These are phyloP conservation scores for Ceratocystis ficicola DNA, from an alignment of 2,329 filamentous ascomycete genomes.

Conservation along the genomic window DNA sequence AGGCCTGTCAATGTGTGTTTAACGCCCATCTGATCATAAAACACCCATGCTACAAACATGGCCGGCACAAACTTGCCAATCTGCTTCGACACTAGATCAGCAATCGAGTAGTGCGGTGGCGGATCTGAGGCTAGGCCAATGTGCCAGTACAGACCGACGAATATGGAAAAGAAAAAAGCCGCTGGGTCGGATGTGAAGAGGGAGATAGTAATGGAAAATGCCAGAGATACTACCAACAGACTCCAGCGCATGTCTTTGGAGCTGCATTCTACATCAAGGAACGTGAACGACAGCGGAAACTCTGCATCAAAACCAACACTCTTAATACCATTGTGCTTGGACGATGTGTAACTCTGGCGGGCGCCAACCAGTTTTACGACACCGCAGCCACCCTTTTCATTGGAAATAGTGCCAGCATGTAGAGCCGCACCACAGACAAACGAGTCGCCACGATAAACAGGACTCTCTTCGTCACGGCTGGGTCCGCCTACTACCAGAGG, in stretches of 20 bases:
- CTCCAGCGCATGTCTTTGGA: constrained; percentile 74
- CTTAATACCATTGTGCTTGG: constrained; percentile 58
- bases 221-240: constrained; percentile 65
- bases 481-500: constrained; percentile 59
- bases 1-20: constrained; percentile 58
- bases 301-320: constrained; percentile 74
- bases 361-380: constrained; percentile 64
- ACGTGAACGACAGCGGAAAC: constrained; percentile 78
- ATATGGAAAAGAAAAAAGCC: constrained; percentile 75
- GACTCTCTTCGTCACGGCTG: constrained; percentile 33
- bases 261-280: constrained; percentile 54
- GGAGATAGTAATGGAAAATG: constrained; percentile 65
- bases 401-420: constrained; percentile 65
- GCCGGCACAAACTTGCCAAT: constrained; percentile 76
- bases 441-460: constrained; percentile 76
- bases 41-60: constrained; percentile 73
- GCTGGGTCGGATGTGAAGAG: constrained; percentile 68
- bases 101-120: constrained; percentile 54
- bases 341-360: constrained; percentile 49
- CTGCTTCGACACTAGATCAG: constrained; percentile 62
- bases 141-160: constrained; percentile 75
- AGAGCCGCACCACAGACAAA: constrained; percentile 78
- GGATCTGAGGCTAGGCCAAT: constrained; percentile 83
- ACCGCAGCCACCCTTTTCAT: constrained; percentile 65
- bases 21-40: constrained; percentile 73